phyloP scores from a whole-genome alignment of 345 rosid species.

The Linum trigynum region DNA sequence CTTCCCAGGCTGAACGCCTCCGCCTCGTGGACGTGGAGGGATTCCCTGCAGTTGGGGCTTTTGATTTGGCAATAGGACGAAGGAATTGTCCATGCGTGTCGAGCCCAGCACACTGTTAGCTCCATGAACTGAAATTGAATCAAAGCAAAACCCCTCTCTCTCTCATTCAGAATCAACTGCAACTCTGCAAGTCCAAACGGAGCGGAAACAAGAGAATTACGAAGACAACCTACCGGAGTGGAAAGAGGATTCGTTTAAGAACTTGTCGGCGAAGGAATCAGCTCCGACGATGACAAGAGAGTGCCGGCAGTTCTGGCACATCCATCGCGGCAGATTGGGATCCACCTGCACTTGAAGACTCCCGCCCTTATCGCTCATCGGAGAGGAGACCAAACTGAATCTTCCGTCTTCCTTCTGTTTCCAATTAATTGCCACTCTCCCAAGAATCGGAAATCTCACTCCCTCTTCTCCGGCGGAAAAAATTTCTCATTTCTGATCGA shows the following conservation, averaged over 20 bases:
- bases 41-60: conserved; percentile 56
- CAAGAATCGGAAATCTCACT: too few species aligned
- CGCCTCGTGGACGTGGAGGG: conserved; percentile 56
- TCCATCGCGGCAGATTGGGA: conserved; percentile 74
- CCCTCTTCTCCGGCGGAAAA: too few species aligned
- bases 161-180: background rate
- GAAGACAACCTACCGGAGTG: conserved; percentile 51
- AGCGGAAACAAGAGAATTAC: background rate
- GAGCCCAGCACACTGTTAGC: conserved; percentile 65
- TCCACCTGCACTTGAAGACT: conserved; percentile 49
- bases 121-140: conserved; percentile 47
- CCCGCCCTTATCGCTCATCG: conserved; percentile 42
- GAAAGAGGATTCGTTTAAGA: conserved; percentile 52
- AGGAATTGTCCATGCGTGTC: conserved; percentile 89
- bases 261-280: conserved; percentile 83
- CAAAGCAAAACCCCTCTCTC: background rate
- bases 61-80: conserved; percentile 72
- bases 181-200: background rate
- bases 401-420: too few species aligned
- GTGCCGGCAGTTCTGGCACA: conserved; percentile 80
- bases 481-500: too few species aligned
- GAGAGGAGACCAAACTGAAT: background rate
- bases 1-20: conserved; percentile 50
- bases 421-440: too few species aligned
- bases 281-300: conserved; percentile 76